Conservation (phyloP, 805 yeast species). For the Saturnispora saitoi region DNA sequence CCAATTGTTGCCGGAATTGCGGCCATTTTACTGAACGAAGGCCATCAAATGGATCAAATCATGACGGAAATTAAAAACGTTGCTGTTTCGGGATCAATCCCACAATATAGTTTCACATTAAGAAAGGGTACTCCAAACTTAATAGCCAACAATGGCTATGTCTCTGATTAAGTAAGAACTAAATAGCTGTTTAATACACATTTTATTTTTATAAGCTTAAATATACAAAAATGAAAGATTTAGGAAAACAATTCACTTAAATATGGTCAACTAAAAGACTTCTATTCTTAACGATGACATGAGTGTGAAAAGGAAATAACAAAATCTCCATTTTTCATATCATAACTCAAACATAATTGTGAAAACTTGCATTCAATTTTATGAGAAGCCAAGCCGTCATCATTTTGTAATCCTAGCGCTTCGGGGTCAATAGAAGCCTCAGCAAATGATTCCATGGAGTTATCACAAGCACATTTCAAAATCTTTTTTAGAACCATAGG, state of each 20-base stretch:
- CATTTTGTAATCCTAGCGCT: constrained; percentile 13
- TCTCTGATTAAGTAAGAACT: background rate
- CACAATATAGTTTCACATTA: constrained; percentile 35
- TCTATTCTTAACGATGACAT: constrained; percentile 16
- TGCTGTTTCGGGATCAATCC: constrained; percentile 41
- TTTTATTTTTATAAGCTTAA: background rate
- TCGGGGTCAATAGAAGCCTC: constrained; percentile 20
- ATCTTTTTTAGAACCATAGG: constrained; percentile 10
- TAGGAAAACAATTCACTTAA: background rate
- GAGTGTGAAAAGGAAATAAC: constrained; percentile 26
- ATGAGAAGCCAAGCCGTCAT: constrained; percentile 3
- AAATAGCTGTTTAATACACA: background rate
- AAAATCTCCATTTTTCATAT: constrained; percentile 21
- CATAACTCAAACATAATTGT: constrained; percentile 22
- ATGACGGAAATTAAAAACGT: constrained; percentile 34
- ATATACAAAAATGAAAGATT: background rate
- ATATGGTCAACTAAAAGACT: background rate
- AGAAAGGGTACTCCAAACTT: constrained; percentile 54
- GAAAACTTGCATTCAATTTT: constrained; percentile 22
- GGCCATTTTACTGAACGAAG: constrained; percentile 46
- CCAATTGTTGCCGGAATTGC: constrained; percentile 65
- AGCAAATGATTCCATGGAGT: constrained; percentile 12
- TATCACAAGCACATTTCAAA: constrained; percentile 17
- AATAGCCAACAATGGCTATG: constrained; percentile 31
- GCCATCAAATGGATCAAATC: constrained; percentile 36